Percentiles rank a stretch among this genome's conserved stretches.
Evolutionary conservation across 257 asterid species (phyloP).

Genomic region (Rehmannia glutinosa): DNA sequence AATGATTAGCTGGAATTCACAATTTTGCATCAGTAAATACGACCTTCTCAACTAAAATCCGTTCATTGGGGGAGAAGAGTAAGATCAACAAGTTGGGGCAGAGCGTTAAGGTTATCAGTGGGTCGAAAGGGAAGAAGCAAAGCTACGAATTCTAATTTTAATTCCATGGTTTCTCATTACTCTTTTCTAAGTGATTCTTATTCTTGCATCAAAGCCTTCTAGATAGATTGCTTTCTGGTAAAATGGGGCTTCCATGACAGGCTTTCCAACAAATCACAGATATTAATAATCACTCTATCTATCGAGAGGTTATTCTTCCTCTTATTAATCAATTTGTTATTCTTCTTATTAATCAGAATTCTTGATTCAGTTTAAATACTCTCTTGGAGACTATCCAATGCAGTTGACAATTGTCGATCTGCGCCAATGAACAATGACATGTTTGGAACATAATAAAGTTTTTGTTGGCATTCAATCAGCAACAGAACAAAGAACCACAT

Average conservation of each 20-base stretch:
- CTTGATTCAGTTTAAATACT: neutral
- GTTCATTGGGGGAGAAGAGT: neutral
- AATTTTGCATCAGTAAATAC: neutral
- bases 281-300: neutral
- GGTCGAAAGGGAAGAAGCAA: constrained; percentile 10
- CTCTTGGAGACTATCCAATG: neutral
- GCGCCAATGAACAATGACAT: neutral
- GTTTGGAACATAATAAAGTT: neutral
- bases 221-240: neutral
- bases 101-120: neutral
- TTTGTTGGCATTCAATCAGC: neutral
- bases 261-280: neutral
- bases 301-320: neutral
- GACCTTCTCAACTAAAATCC: neutral
- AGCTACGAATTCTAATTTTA: neutral
- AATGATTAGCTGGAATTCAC: neutral
- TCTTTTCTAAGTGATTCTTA: neutral
- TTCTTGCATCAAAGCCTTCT: constrained; percentile 2
- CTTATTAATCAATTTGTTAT: neutral
- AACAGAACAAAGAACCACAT: neutral
- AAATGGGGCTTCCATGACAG: neutral
- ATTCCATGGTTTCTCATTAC: neutral
- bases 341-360: too few species aligned
- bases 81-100: neutral
- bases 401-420: neutral